Base-by-base conservation (phyloP, 1,284 basidiomycete genomes). In the Puccinia triticina region DNA sequence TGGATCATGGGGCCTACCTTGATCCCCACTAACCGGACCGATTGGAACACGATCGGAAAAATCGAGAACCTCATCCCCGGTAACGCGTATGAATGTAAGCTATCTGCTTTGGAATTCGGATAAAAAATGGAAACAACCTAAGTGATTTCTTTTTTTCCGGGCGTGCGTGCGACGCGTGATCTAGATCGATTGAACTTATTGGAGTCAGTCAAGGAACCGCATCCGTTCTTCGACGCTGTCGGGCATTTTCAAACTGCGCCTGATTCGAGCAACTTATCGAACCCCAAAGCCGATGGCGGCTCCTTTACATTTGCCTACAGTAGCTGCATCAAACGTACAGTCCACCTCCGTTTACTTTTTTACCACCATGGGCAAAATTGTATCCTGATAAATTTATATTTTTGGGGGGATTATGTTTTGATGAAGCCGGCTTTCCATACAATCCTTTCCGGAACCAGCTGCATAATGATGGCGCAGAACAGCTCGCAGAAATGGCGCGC, bases 241-340 rank as follows among this genome's bases (percentile, higher is more conserved):
- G 82, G 75, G 23, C 48, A 50, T 18, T 85, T 85, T 72, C 74
- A 77, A 48, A 85, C 84, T 26, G 79, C 61, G 23, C 84, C 84
- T 11, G 84, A 84, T 73, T 73, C 84, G 1, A 74, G 77, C 26
- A 64, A 83, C 23, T 37, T 82, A 26, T 57, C 72, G 11, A 23
- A 50, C 48, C 43, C 61, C 69, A 34, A 55, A 48, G 18, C 34
- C 43, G 46, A 34, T 48, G 26, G 78, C 32, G 64, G 73, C 23
- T 48, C 57, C 0, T 82, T 75, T 11, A 74, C 80, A 16, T 82
- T 82, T 76, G 80, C 72, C 21, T 67, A 75, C n/a, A 66, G 67
- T 18, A 75, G 72, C 26, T 82, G 80, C 37, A 82, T 82, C 34
- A 82, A 82, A 82, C 80, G 80, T 82, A 76, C 37, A 32, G 32